Evolutionary conservation across 2,329 filamentous ascomycete genomes (phyloP).

Genomic region (Graphilbum ipis-grandicollis): DNA sequence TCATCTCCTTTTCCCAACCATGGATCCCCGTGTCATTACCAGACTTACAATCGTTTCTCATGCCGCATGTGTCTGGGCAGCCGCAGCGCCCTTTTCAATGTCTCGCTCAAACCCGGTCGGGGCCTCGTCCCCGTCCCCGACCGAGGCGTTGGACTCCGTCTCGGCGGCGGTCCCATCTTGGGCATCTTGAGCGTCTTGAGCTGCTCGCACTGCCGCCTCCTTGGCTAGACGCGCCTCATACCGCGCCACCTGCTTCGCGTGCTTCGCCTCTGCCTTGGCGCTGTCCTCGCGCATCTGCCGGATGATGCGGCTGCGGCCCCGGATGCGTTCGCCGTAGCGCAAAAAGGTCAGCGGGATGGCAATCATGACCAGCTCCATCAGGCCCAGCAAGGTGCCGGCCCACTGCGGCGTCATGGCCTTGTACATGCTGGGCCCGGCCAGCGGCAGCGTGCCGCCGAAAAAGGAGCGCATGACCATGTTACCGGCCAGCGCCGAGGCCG

Average conservation of each 20-base stretch:
- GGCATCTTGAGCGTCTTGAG: neutral
- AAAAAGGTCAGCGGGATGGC: slow-evolving; percentile 66
- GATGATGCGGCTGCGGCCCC: slow-evolving; percentile 27
- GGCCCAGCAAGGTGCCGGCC: slow-evolving; percentile 53
- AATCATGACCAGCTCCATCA: slow-evolving; percentile 52
- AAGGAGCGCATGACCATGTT: slow-evolving; percentile 54
- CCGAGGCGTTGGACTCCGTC: too few species aligned
- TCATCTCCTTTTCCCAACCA: too few species aligned
- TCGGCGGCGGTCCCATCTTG: too few species aligned
- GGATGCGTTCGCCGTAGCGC: slow-evolving; percentile 29
- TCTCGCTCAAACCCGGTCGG: too few species aligned
- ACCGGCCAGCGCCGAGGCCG: slow-evolving; percentile 58
- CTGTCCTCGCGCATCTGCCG: slow-evolving; percentile 22
- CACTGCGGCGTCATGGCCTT: slow-evolving; percentile 48
- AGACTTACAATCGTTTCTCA: too few species aligned
- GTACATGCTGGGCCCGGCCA: slow-evolving; percentile 60
- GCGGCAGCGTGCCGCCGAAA: slow-evolving; percentile 52
- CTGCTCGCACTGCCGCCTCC: neutral
- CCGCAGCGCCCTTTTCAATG: slow-evolving; percentile 2
- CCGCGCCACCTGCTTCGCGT: slow-evolving; percentile 9
- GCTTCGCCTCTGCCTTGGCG: slow-evolving; percentile 15
- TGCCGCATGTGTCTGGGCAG: too few species aligned
- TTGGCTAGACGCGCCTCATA: neutral
- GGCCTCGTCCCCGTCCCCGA: too few species aligned
- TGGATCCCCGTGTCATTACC: too few species aligned